Base-by-base conservation (phyloP, 1,284 basidiomycete genomes). In the Lentinula novae-zelandiae region DNA sequence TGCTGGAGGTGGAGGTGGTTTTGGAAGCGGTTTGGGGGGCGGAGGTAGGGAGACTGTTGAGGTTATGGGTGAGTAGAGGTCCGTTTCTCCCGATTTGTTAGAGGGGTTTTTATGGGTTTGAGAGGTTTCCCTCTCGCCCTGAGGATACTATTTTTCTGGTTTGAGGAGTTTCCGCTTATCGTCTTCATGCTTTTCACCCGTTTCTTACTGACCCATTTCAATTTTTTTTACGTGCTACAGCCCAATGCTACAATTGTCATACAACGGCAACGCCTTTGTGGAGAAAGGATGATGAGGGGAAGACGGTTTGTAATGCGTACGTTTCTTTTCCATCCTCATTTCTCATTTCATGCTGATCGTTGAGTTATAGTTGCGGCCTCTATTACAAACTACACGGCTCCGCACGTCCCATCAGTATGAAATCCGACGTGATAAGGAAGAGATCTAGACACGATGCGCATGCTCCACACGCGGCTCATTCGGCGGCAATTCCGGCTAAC, bases 231-330 rank as follows among this genome's bases (percentile, higher is more conserved):
- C 3, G 27, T 3, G 27, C 27, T 27, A 27, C 74, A 78, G 90
- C 89, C 4, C 89, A 91, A 77, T 95, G 92, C 76, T 92, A 90
- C 74, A 95, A 94, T 70, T 94, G 92, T 75, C 89, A 92, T 68
- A 95, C 92, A 20, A 93, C 90, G 3, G 90, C 92, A 22, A 94
- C 92, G 3, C 93, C 92, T n/a, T 82, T 94, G 40, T 95, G 92
- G 92, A 81, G 93, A 65, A 93, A 93, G 73, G 92, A 94, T 69
- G 92, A 93, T 67, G 92, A 94, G 71, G 93, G 93, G 60, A 93
- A 93, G 78, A 93, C 92, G 1, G 90, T 94, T 53, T 95, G 93
- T 79, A 94, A 95, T 69, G 93, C 92, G 81, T 94, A 75, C 73
- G 86, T 83, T 27, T 55, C 17, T 15, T 46, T 46, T 0, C 2